Conservation (phyloP, 1,284 basidiomycete species). For the Amylostereum chailletii region DNA sequence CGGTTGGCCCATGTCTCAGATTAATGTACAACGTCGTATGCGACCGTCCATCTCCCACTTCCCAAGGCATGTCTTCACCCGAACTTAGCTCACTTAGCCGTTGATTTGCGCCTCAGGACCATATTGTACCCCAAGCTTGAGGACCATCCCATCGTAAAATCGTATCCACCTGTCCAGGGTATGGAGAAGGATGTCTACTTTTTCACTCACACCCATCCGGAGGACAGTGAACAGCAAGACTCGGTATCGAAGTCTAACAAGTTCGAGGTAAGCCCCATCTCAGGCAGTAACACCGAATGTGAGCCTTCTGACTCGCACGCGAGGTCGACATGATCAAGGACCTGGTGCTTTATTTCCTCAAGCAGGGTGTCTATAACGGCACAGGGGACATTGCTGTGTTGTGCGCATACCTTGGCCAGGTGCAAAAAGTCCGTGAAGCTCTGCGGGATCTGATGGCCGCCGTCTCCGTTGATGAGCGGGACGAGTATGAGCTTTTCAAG, state of each 20-base stretch:
- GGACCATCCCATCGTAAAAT: slow-evolving; percentile 42
- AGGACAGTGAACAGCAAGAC: slow-evolving; percentile 44
- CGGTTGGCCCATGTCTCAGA: slow-evolving; percentile 32
- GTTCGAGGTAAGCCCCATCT: slow-evolving; percentile 43
- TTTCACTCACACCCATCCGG: slow-evolving; percentile 43
- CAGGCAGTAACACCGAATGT: too few species aligned
- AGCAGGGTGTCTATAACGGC: slow-evolving; percentile 26
- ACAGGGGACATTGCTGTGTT: slow-evolving; percentile 65
- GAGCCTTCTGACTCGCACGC: too few species aligned
- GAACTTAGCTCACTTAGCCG: background rate
- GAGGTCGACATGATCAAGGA: slow-evolving; percentile 66
- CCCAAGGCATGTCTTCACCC: slow-evolving; percentile 20
- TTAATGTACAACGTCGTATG: slow-evolving; percentile 34
- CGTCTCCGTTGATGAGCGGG: slow-evolving; percentile 62
- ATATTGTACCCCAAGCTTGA: slow-evolving; percentile 50
- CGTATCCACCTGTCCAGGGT: slow-evolving; percentile 48
- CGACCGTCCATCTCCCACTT: slow-evolving; percentile 34
- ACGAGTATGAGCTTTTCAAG: slow-evolving; percentile 47
- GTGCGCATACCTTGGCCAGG: slow-evolving; percentile 69
- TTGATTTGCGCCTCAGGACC: slow-evolving; percentile 25
- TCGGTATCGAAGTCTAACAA: slow-evolving; percentile 54
- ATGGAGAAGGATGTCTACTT: slow-evolving; percentile 54
- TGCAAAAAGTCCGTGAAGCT: slow-evolving; percentile 33
- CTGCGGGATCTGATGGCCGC: slow-evolving; percentile 46
- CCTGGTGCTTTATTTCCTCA: slow-evolving; percentile 58